These are phyloP conservation scores for Mallotus nudiflorus DNA, from an alignment of 345 rosid species.

Conservation along the genomic window DNA sequence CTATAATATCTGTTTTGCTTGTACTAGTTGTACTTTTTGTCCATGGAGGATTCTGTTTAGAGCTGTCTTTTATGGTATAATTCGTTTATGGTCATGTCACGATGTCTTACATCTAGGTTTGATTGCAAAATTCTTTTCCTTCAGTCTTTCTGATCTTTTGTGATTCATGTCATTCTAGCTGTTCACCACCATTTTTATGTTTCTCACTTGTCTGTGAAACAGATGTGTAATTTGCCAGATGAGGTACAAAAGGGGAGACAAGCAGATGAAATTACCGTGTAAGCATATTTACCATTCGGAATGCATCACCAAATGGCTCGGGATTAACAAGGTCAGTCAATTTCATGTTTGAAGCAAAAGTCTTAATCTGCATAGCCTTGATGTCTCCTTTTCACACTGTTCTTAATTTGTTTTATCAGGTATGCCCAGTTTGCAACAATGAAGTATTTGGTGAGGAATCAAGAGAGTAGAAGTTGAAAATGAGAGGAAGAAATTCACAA, in stretches of 20 bases:
- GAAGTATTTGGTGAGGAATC: constrained; percentile 54
- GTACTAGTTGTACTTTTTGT: background rate
- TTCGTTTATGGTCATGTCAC: too few species aligned
- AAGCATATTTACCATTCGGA: constrained; percentile 62
- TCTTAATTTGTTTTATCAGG: constrained; percentile 30
- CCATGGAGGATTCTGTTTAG: background rate
- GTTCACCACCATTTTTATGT: background rate
- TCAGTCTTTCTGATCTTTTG: background rate
- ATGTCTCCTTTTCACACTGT: background rate
- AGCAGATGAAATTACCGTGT: constrained; percentile 60
- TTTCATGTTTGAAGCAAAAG: constrained; percentile 1
- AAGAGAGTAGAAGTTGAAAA: constrained; percentile 17
- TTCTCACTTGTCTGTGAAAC: constrained; percentile 10
- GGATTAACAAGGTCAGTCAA: constrained; percentile 60
- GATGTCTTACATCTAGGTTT: background rate
- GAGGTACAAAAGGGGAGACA: constrained; percentile 60
- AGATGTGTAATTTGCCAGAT: constrained; percentile 75
- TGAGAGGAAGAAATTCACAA: background rate
- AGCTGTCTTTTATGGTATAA: background rate
- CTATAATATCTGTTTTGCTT: too few species aligned
- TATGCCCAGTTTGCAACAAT: constrained; percentile 63
- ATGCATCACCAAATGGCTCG: constrained; percentile 68
- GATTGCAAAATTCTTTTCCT: background rate
- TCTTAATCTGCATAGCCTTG: background rate
- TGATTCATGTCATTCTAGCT: background rate